Evolutionary conservation across 495 filamentous ascomycete genomes (phyloP), one percentile per base, ranked within the genome.

Genomic region (Penicillium flavigenum): DNA sequence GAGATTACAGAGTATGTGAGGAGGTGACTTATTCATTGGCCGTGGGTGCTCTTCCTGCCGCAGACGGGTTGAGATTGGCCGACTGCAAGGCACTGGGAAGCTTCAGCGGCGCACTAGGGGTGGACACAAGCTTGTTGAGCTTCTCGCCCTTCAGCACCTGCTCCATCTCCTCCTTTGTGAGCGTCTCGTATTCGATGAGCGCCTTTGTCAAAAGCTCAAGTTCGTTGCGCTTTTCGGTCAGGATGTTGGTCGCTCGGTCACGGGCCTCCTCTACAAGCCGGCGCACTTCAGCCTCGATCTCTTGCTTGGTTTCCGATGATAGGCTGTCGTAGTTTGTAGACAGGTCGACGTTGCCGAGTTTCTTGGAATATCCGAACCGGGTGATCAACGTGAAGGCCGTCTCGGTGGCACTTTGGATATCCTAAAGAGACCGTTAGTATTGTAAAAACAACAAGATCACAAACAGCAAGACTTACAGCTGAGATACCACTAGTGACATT

Each of bases 131-230:
- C 59, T 81, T 86, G 14, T 84, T 82, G n/a, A 97, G 75, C 68
- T 89, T 89, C 73, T 96, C 90, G 17, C 94, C 94, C 54, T 80
- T 80, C 26, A 97, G 79, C 3, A 96, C 88, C 75, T 87, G 90
- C 70, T 88, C 88, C 63, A 97, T 93, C 66, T 98, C 95, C 24
- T 88, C 87, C 67, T 86, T 87, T 60, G 85, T 88, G 22, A 97
- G 75, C 3, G 90, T 95, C 74, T 98, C 95, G 72, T 97, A 97
- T 76, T 98, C 88, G 26, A 98, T 84, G 12, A 98, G 75, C 4
- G 92, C 94, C 64, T 91, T 86, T 29, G 92, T 92, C 5, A 98
- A 75, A 19, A 88, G 71, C 59, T 98, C 93, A 10, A 98, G 80
- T 66, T 96, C 93, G 51, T 89, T 84, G 20, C 90, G 80, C 65